Evolutionary conservation across 148 eudicot species (phyloP).

Genomic region (Diospyros lotus): DNA sequence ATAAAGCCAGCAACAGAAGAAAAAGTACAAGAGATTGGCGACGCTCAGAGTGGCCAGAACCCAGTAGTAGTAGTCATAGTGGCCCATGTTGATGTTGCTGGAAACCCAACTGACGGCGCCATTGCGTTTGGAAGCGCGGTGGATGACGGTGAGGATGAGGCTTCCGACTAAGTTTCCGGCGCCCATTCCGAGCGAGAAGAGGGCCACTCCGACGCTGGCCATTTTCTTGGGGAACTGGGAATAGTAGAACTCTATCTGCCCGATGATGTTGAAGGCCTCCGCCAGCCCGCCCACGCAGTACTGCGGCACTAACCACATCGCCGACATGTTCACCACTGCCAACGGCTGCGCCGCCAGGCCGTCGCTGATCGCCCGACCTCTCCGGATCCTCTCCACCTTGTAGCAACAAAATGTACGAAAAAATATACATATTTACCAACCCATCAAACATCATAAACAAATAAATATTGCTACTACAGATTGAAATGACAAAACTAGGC

Average conservation of each 20-base stretch:
- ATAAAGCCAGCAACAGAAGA: slow-evolving; percentile 16
- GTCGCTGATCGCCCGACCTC: slow-evolving; percentile 21
- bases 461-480: too few species aligned
- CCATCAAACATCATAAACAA: too few species aligned
- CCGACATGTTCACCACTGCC: slow-evolving; percentile 33
- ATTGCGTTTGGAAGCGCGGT: slow-evolving; percentile 13
- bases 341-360: slow-evolving; percentile 17
- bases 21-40: slow-evolving; percentile 30
- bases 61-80: slow-evolving; percentile 53
- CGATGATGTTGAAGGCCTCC: slow-evolving; percentile 42
- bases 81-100: slow-evolving; percentile 33
- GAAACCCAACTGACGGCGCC: slow-evolving; percentile 35
- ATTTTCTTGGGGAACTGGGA: slow-evolving; percentile 41
- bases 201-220: slow-evolving; percentile 36
- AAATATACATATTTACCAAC: too few species aligned
- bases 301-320: slow-evolving; percentile 41
- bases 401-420: too few species aligned
- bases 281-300: slow-evolving; percentile 30
- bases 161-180: slow-evolving; percentile 28
- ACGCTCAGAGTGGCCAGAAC: slow-evolving; percentile 24
- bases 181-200: slow-evolving; percentile 29
- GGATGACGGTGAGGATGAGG: slow-evolving; percentile 20
- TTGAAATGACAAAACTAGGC: too few species aligned
- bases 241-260: slow-evolving; percentile 41
- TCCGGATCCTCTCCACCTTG: slow-evolving; percentile 23